Base-by-base conservation (phyloP, 2,329 filamentous ascomycete genomes). In the Didymella pinodella region DNA sequence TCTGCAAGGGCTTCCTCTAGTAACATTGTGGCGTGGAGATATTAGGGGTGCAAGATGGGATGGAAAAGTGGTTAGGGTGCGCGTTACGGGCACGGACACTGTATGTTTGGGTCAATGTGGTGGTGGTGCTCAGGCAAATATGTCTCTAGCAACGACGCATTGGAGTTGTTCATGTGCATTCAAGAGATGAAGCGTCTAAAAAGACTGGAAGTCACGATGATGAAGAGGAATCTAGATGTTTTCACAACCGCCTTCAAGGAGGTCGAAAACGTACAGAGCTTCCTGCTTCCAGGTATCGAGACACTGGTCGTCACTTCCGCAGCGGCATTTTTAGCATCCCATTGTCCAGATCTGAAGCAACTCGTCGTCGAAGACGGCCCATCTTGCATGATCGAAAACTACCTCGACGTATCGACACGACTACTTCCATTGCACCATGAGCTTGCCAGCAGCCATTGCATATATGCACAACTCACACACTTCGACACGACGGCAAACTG, bases 61-160 rank as follows among this genome's bases (percentile, higher is more conserved):
- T n/a, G n/a, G n/a, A n/a, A n/a, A n/a, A n/a, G n/a, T n/a, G n/a
- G n/a, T n/a, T n/a, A n/a, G n/a, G n/a, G n/a, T n/a, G n/a, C n/a
- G n/a, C n/a, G n/a, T n/a, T n/a, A n/a, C n/a, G n/a, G n/a, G n/a
- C n/a, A n/a, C n/a, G n/a, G n/a, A n/a, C n/a, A n/a, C n/a, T n/a
- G n/a, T n/a, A 66, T 66, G 59, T 64, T 62, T 20, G 65, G 62
- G 8, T 63, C 54, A 10, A 51, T 64, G 48, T 66, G 64, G 62
- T 66, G 64, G 60, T 68, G 62, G 62, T 62, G 60, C 31, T 59
- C 63, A 7, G 63, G 65, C 22, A 55, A 46, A 7, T 67, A 67
- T 20, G 57, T 64, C 1, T 61, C 59, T 1, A 55, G 59, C 40
- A 38, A 48, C 16, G 65, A 67, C n/a, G 65, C 61, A 1, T 31